These are phyloP conservation scores for Knufia petricola DNA, from an alignment of 2,329 filamentous ascomycete genomes.

Conservation along the genomic window DNA sequence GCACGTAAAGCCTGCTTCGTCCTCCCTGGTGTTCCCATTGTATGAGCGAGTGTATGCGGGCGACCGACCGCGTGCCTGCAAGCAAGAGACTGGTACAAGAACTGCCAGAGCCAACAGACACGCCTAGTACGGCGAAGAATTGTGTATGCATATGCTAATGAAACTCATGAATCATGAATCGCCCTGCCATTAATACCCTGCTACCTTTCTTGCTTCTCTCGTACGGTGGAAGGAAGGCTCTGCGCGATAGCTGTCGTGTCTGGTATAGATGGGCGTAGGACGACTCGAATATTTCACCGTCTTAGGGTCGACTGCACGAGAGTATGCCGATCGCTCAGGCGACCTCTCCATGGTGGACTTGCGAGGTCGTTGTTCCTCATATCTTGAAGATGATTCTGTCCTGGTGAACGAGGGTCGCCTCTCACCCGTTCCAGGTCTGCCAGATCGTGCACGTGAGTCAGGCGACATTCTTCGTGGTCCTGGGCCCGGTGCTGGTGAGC, in stretches of 20 bases:
- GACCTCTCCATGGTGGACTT: background rate
- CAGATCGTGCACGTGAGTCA: slow-evolving; percentile 2
- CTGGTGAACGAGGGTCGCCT: slow-evolving; percentile 4
- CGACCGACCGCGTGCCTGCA: too few species aligned
- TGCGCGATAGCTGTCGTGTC: background rate
- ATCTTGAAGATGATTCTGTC: slow-evolving; percentile 1
- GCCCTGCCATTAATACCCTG: background rate
- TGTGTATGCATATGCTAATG: background rate
- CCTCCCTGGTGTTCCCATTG: background rate
- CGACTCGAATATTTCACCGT: background rate
- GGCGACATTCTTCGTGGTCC: background rate
- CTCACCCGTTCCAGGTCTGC: background rate
- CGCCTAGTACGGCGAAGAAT: too few species aligned
- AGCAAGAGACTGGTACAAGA: too few species aligned
- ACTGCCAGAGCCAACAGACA: too few species aligned
- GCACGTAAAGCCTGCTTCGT: background rate
- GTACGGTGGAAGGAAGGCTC: background rate
- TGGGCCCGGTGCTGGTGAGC: too few species aligned
- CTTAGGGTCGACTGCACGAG: slow-evolving; percentile 2
- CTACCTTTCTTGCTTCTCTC: background rate
- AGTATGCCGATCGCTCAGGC: background rate
- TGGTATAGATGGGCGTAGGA: background rate
- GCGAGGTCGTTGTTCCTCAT: background rate
- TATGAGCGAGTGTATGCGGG: too few species aligned
- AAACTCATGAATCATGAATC: background rate